Evolutionary conservation across 352 stramenopile genomes (phyloP).

Genomic region (Phytopythium chamaehyphon): DNA sequence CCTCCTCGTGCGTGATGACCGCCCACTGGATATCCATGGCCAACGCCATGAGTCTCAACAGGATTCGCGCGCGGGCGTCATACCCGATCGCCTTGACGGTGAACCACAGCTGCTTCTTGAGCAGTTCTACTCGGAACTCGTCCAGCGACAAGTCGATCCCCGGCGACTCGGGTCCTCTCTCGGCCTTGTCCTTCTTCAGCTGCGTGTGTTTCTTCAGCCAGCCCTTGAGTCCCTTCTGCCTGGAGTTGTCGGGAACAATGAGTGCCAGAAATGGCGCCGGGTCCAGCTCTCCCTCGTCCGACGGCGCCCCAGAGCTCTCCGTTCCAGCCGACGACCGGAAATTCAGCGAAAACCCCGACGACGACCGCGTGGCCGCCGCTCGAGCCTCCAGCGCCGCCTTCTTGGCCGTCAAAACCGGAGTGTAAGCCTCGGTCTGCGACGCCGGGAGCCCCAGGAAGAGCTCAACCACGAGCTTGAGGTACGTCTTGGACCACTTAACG

Average conservation of each 20-base stretch:
- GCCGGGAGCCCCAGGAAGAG: slow-evolving; percentile 47
- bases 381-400: slow-evolving; percentile 16
- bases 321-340: slow-evolving; percentile 4
- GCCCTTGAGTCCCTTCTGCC: slow-evolving; percentile 18
- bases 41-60: slow-evolving; percentile 44
- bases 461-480: slow-evolving; percentile 60
- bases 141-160: slow-evolving; percentile 17
- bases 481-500: slow-evolving; percentile 56
- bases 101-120: slow-evolving; percentile 77
- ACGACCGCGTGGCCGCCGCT: slow-evolving; percentile 12
- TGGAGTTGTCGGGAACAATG: slow-evolving; percentile 29
- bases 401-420: slow-evolving; percentile 58
- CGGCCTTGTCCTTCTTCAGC: slow-evolving; percentile 20
- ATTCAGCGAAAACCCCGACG: not conserved
- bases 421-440: slow-evolving; percentile 58
- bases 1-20: slow-evolving; percentile 63
- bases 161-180: slow-evolving; percentile 9
- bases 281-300: slow-evolving; percentile 24
- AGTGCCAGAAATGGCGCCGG: slow-evolving; percentile 58
- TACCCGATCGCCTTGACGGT: slow-evolving; percentile 75
- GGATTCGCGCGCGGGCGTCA: slow-evolving; percentile 54
- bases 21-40: slow-evolving; percentile 55
- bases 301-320: not conserved
- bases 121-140: slow-evolving; percentile 49
- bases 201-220: slow-evolving; percentile 25